Conservation (phyloP, 139 green algal species). For the Yamagishiella unicocca region DNA sequence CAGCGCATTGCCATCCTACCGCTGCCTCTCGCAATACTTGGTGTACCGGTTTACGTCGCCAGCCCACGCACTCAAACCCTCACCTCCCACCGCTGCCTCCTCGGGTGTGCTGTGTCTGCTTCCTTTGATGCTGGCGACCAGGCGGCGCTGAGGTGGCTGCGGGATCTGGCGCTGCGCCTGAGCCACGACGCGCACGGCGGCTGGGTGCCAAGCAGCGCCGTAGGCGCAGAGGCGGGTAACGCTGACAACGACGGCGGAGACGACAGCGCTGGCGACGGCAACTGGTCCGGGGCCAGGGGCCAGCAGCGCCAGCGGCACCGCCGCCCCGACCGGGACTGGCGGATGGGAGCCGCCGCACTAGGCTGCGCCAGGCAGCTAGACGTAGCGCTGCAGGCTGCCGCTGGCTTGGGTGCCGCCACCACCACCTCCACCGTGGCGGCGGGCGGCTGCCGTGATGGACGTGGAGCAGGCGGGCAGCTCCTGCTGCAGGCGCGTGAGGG, state of each 20-base stretch:
- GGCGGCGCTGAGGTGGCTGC: conserved; percentile 11
- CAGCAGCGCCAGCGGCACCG: too few species aligned
- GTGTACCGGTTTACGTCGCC: too few species aligned
- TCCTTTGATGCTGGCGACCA: not conserved
- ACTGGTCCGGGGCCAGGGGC: not conserved
- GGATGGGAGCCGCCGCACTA: not conserved
- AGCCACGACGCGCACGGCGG: not conserved
- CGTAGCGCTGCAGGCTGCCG: not conserved
- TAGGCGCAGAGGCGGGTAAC: not conserved
- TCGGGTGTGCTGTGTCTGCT: too few species aligned
- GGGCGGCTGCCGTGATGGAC: not conserved
- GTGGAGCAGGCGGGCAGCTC: not conserved
- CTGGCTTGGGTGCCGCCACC: not conserved
- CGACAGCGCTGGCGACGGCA: not conserved
- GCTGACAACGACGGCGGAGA: not conserved
- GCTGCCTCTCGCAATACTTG: too few species aligned
- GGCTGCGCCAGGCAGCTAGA: conserved; percentile 6
- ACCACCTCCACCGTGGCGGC: not conserved
- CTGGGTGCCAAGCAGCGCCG: not conserved
- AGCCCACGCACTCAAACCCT: too few species aligned
- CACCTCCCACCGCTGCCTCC: too few species aligned
- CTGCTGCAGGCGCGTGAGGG: too few species aligned
- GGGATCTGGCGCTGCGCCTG: conserved; percentile 3
- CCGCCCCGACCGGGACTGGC: not conserved
- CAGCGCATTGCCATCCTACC: too few species aligned